A percentile compares a stretch with the other conserved stretches of the same genome.
Evolutionary conservation across 106 monocot genomes (phyloP).

Genomic region (Ottelia alismoides): DNA sequence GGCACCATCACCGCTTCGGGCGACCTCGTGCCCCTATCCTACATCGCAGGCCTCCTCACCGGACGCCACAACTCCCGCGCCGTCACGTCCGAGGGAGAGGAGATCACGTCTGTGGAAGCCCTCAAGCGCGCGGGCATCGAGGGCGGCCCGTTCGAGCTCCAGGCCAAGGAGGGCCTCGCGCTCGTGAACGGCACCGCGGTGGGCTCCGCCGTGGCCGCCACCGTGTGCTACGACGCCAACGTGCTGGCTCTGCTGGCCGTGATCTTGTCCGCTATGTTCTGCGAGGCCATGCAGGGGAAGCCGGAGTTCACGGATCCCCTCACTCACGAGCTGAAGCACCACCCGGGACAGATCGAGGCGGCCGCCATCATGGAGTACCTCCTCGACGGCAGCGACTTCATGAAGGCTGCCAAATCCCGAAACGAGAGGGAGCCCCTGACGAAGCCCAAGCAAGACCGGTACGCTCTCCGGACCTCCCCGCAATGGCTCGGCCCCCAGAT

Average conservation of each 20-base stretch:
- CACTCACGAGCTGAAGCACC: conserved; percentile 53
- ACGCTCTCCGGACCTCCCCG: conserved; percentile 52
- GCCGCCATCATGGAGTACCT: conserved; percentile 52
- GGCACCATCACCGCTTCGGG: conserved; percentile 38
- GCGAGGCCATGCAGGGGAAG: conserved; percentile 48
- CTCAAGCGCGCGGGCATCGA: conserved; percentile 2
- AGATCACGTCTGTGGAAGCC: conserved; percentile 1
- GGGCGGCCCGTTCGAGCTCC: conserved; percentile 22
- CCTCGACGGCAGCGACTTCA: conserved; percentile 46
- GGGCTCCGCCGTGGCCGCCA: conserved; percentile 39
- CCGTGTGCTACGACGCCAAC: conserved; percentile 34
- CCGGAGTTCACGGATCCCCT: conserved; percentile 41
- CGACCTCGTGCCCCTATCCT: conserved; percentile 28
- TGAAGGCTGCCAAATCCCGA: conserved; percentile 20
- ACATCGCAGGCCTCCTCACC: conserved; percentile 27
- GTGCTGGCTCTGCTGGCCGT: conserved; percentile 20
- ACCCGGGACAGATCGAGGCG: conserved; percentile 54
- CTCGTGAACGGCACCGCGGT: conserved; percentile 46
- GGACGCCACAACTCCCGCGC: conserved; percentile 17
- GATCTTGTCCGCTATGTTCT: conserved; percentile 36
- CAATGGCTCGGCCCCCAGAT: conserved; percentile 44
- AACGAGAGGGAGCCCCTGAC: conserved; percentile 25
- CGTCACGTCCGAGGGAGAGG: neutral
- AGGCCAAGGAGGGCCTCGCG: conserved; percentile 44
- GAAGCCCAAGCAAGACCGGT: conserved; percentile 44